A percentile compares a stretch with the other conserved stretches of the same genome.
phyloP scores from a whole-genome alignment of 371 early-diverging fungal species.

The Mucor saturninus region DNA sequence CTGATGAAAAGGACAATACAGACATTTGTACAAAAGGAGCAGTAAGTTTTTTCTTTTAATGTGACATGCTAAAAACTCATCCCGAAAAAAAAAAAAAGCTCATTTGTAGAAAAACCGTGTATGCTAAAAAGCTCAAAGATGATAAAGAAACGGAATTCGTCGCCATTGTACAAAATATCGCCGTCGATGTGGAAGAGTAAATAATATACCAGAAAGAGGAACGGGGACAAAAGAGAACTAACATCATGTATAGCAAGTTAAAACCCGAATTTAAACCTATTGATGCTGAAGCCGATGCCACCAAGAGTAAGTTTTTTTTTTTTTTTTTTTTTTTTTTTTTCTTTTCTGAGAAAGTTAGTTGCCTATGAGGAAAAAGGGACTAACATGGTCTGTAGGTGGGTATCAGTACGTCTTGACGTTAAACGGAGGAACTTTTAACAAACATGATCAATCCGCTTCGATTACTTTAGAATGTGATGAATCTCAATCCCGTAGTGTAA shows the following conservation, averaged over 20 bases:
- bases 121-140: constrained; percentile 11
- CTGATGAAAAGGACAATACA: constrained; percentile 22
- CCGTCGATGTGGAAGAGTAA: constrained; percentile 33
- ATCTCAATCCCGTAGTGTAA: constrained; percentile 6
- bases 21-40: constrained; percentile 28
- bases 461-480: constrained; percentile 40
- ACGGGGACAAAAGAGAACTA: neutral
- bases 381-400: constrained; percentile 22
- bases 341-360: neutral
- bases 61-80: neutral
- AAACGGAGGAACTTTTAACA: constrained; percentile 26
- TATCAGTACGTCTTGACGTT: constrained; percentile 30
- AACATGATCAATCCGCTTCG: constrained; percentile 26
- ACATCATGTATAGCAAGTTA: constrained; percentile 8
- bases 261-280: constrained; percentile 25
- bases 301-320: constrained; percentile 33
- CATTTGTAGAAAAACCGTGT: constrained; percentile 28
- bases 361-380: neutral
- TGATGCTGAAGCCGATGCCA: constrained; percentile 25
- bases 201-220: neutral
- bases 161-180: constrained; percentile 27
- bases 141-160: constrained; percentile 11
- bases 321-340: too few relatives aligned
- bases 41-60: constrained; percentile 23
- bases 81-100: constrained; percentile 12